phyloP scores from a whole-genome alignment of 768 basidiomycete genomes.

The Tylopilus plumbeoviolaceoides region DNA sequence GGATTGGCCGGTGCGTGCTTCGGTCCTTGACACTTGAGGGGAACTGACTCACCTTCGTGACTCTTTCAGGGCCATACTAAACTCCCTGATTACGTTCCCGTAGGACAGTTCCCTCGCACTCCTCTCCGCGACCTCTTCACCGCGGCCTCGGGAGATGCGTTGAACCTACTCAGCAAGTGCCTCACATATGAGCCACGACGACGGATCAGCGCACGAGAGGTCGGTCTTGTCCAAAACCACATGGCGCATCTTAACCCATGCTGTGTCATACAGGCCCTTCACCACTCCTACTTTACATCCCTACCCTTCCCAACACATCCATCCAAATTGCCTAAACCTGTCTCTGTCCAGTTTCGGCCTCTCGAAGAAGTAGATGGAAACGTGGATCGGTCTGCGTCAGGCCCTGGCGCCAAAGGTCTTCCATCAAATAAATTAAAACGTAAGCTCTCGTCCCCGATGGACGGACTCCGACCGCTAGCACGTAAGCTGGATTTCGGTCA shows the following conservation, averaged over 20 bases:
- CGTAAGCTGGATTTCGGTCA: slow-evolving; percentile 71
- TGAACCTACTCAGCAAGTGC: slow-evolving; percentile 78
- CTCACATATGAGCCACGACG: slow-evolving; percentile 82
- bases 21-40: neutral
- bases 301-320: slow-evolving; percentile 87
- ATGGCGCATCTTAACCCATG: neutral
- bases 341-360: slow-evolving; percentile 46
- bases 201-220: slow-evolving; percentile 77
- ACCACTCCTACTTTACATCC: slow-evolving; percentile 84
- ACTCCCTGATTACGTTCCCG: slow-evolving; percentile 84
- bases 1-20: slow-evolving; percentile 83
- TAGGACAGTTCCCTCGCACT: slow-evolving; percentile 82
- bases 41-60: neutral
- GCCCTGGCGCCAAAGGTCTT: slow-evolving; percentile 49
- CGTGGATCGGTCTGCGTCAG: slow-evolving; percentile 47
- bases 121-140: slow-evolving; percentile 86
- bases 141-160: slow-evolving; percentile 79
- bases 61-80: slow-evolving; percentile 73
- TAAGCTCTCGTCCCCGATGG: slow-evolving; percentile 56
- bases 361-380: slow-evolving; percentile 80
- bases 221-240: slow-evolving; percentile 32
- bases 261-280: slow-evolving; percentile 56
- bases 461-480: slow-evolving; percentile 57
- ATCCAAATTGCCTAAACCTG: slow-evolving; percentile 79
- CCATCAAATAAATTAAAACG: slow-evolving; percentile 61